These are phyloP conservation scores for Hygrophorus pudorinus DNA, from an alignment of 768 basidiomycete species.

Conservation along the genomic window DNA sequence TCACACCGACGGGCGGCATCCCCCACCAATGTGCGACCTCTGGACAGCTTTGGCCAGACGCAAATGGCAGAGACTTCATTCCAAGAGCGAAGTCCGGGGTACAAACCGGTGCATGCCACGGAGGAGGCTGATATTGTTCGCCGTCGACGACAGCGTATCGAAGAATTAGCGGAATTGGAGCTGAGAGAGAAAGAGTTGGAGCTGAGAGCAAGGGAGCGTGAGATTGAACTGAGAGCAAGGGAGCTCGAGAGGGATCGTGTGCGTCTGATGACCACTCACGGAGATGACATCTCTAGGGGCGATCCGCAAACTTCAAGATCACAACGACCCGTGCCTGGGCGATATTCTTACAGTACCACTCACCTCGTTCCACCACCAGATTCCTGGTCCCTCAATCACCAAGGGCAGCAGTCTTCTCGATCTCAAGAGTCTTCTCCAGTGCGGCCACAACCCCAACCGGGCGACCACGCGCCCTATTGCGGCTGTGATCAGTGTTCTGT, in stretches of 20 bases:
- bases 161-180: conserved; percentile 43
- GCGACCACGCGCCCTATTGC: conserved; percentile 51
- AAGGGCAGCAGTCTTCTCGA: conserved; percentile 14
- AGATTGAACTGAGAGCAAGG: conserved; percentile 40
- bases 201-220: conserved; percentile 42
- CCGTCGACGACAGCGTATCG: conserved; percentile 28
- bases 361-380: conserved; percentile 29
- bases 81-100: conserved; percentile 4
- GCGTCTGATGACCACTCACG: conserved; percentile 27
- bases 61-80: conserved; percentile 15
- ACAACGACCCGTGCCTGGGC: conserved; percentile 12
- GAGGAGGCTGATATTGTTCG: conserved; percentile 1
- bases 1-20: conserved; percentile 28
- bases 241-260: conserved; percentile 52
- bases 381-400: conserved; percentile 17
- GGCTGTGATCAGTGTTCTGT: conserved; percentile 58
- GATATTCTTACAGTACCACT: conserved; percentile 31
- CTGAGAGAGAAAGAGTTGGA: conserved; percentile 45
- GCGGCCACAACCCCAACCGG: conserved; percentile 10
- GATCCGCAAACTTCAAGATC: not conserved
- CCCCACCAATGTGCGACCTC: conserved; percentile 19
- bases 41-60: conserved; percentile 14
- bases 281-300: conserved; percentile 11
- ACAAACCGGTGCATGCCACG: not conserved
- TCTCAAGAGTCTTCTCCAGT: conserved; percentile 8